Conservation (phyloP, 805 yeast species). For the Ascoidea asiatica region DNA sequence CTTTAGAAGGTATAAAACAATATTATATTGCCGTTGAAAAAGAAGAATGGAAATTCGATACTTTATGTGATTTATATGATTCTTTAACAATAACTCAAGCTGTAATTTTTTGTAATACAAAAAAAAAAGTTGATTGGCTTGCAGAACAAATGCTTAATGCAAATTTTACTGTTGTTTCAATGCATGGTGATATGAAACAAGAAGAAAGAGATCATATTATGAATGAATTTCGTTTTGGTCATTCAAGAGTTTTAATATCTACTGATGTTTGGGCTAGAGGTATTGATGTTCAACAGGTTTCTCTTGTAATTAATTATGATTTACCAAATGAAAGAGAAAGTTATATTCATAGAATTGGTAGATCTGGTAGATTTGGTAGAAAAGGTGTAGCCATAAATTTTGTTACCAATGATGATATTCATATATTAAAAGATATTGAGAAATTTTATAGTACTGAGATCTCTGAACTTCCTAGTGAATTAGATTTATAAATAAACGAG, state of each 20-base stretch:
- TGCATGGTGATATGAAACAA: constrained; percentile 97
- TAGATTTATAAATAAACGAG: no score
- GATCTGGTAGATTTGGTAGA: constrained; percentile 97
- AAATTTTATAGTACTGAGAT: constrained; percentile 62
- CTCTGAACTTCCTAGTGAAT: constrained; percentile 70
- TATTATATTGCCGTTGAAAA: constrained; percentile 81
- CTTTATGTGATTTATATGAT: constrained; percentile 89
- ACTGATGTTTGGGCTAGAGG: constrained; percentile 98
- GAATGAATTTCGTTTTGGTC: constrained; percentile 91
- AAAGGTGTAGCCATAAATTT: constrained; percentile 97
- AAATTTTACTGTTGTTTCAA: constrained; percentile 85
- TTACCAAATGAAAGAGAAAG: constrained; percentile 87
- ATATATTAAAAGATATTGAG: constrained; percentile 62
- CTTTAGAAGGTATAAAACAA: constrained; percentile 91
- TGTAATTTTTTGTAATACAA: constrained; percentile 95
- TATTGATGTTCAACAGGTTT: constrained; percentile 96
- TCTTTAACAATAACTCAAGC: constrained; percentile 93
- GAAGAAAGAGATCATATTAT: constrained; percentile 88
- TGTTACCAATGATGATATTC: constrained; percentile 68
- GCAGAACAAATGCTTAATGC: constrained; percentile 64
- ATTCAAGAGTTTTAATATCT: constrained; percentile 85
- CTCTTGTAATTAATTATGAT: constrained; percentile 90
- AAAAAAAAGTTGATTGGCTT: constrained; percentile 87
- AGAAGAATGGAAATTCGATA: constrained; percentile 91
- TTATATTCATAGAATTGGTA: constrained; percentile 94